phyloP scores from a whole-genome alignment of 2,329 filamentous ascomycete genomes.

The Cytospora mali region DNA sequence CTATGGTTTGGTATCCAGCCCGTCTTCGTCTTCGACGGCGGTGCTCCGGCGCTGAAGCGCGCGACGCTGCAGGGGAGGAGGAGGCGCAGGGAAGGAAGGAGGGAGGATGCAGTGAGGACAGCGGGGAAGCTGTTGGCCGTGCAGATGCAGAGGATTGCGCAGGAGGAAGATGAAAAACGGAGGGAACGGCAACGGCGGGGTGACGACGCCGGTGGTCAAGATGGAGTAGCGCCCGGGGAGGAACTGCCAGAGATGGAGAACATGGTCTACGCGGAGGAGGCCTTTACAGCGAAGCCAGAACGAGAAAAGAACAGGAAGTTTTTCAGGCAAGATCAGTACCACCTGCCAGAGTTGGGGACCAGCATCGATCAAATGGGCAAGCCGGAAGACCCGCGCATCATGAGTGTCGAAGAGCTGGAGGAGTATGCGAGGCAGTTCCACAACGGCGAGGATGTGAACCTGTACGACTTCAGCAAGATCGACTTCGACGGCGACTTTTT shows the following conservation, averaged over 20 bases:
- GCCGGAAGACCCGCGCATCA: constrained; percentile 90
- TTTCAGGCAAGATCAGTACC: constrained; percentile 90
- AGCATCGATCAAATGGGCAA: constrained; percentile 84
- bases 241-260: constrained; percentile 67
- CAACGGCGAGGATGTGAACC: constrained; percentile 83
- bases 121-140: constrained; percentile 89
- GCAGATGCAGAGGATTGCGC: constrained; percentile 88
- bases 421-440: constrained; percentile 93
- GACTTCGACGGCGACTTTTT: constrained; percentile 98
- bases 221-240: constrained; percentile 56
- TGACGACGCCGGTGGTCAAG: constrained; percentile 46
- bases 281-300: constrained; percentile 78
- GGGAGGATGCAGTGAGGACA: constrained; percentile 90
- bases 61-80: constrained; percentile 84
- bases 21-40: constrained; percentile 97
- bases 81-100: constrained; percentile 78
- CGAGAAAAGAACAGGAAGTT: constrained; percentile 75
- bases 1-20: constrained; percentile 95
- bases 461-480: constrained; percentile 98
- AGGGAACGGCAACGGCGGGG: constrained; percentile 61
- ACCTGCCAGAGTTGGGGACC: constrained; percentile 82
- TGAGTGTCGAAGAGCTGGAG: constrained; percentile 93
- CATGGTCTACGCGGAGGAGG: constrained; percentile 88
- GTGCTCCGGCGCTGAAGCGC: constrained; percentile 85
- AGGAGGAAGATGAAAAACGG: constrained; percentile 76